These are phyloP conservation scores for Collybiopsis confluens DNA, from an alignment of 768 basidiomycete species.

Conservation along the genomic window DNA sequence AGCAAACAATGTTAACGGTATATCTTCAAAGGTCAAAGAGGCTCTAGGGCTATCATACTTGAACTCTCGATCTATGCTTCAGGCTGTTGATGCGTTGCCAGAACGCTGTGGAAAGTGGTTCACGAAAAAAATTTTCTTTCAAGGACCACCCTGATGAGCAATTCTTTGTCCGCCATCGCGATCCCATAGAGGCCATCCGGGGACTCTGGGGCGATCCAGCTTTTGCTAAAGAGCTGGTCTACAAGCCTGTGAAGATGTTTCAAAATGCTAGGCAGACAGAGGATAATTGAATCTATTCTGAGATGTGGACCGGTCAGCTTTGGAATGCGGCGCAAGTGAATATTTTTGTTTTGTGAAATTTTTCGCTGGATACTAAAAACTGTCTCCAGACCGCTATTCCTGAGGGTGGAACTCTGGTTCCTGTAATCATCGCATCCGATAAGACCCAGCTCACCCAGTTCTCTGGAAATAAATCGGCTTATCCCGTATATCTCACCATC, in stretches of 20 bases:
- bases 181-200: constrained; percentile 9
- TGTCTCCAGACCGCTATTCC: constrained; percentile 1
- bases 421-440: constrained; percentile 28
- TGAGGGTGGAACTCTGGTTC: constrained; percentile 16
- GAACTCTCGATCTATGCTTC: not conserved
- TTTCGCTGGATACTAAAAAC: not conserved
- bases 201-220: constrained; percentile 6
- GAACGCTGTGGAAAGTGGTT: constrained; percentile 6
- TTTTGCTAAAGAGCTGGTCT: constrained; percentile 11
- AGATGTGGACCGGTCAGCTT: not conserved
- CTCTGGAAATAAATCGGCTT: constrained; percentile 23
- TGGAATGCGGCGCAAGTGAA: not conserved
- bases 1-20: not conserved
- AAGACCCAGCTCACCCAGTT: constrained; percentile 27
- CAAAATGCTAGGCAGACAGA: not conserved
- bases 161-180: constrained; percentile 8
- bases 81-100: constrained; percentile 9
- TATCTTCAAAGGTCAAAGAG: not conserved
- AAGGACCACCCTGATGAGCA: not conserved
- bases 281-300: not conserved
- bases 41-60: too few relatives aligned
- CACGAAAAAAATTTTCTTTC: not conserved
- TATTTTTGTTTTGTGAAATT: not conserved
- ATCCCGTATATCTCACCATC: constrained; percentile 30
- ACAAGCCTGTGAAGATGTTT: constrained; percentile 18